Percentiles rank a stretch among this genome's conserved stretches.
Conservation (phyloP, 148 eudicot species). For the Pharnaceum exiguum region DNA sequence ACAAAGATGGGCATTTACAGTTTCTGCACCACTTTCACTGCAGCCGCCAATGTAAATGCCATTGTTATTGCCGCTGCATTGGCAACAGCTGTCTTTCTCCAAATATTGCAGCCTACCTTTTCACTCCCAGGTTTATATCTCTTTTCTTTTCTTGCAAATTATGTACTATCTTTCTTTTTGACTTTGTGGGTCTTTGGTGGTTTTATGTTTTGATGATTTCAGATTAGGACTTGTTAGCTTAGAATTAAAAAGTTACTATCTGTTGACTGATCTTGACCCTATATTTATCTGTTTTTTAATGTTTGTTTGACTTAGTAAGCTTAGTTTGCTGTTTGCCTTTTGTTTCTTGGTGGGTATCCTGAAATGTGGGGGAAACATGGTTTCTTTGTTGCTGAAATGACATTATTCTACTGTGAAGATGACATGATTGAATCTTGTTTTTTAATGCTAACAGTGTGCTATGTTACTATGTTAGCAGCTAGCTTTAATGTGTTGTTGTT, state of each 20-base stretch:
- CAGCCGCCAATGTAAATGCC: slow-evolving; percentile 4
- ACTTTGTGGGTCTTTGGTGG: background rate
- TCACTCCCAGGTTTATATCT: slow-evolving; percentile 17
- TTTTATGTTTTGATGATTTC: background rate
- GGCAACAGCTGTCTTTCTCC: slow-evolving; percentile 15
- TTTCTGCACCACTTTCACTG: no score
- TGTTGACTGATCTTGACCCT: slow-evolving; percentile 9
- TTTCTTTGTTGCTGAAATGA: no score
- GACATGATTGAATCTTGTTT: no score
- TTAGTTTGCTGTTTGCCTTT: background rate
- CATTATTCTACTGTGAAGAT: no score
- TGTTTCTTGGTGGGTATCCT: background rate
- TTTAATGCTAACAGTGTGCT: no score
- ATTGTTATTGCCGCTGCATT: slow-evolving; percentile 6
- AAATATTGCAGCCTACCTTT: slow-evolving; percentile 11
- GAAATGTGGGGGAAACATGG: no score
- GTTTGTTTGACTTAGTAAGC: slow-evolving; percentile 4
- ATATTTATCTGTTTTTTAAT: no score
- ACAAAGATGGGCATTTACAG: slow-evolving; percentile 4
- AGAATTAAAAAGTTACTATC: background rate
- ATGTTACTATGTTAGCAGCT: no score
- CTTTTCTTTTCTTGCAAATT: background rate
- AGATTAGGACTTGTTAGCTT: background rate
- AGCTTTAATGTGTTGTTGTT: no score
- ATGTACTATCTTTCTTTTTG: background rate